Conservation (phyloP, 1,284 basidiomycete genomes). For the Porogramme epimiltina region DNA sequence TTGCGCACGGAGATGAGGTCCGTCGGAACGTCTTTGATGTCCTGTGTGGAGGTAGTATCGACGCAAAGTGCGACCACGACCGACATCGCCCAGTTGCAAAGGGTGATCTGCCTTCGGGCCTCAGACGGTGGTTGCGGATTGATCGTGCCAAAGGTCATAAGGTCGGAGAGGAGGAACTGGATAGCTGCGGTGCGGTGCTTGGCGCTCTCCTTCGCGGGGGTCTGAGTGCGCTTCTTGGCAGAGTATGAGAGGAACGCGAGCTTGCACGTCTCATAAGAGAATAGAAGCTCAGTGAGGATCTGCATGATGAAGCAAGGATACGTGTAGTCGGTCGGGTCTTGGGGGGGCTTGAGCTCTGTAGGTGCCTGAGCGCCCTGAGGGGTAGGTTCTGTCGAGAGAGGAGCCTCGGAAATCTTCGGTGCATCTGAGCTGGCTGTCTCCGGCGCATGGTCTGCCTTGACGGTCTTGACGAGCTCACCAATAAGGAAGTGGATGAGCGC, state of each 20-base stretch:
- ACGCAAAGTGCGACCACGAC: conserved; percentile 91
- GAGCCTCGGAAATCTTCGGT: conserved; percentile 6
- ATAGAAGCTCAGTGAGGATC: conserved; percentile 87
- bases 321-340: conserved; percentile 44
- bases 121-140: conserved; percentile 57
- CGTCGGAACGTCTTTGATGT: conserved; percentile 75
- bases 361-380: conserved; percentile 19
- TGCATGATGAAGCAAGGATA: conserved; percentile 92
- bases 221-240: conserved; percentile 64
- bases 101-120: conserved; percentile 57
- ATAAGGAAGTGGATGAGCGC: conserved; percentile 73
- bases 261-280: conserved; percentile 94
- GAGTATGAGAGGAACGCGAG: conserved; percentile 82
- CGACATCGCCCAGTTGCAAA: conserved; percentile 91
- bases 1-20: conserved; percentile 89
- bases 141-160: conserved; percentile 78
- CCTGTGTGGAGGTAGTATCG: conserved; percentile 68
- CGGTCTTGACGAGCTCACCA: conserved; percentile 66
- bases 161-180: conserved; percentile 76
- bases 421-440: conserved; percentile 7
- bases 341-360: conserved; percentile 7
- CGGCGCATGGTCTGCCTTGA: conserved; percentile 40
- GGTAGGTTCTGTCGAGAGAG: background rate
- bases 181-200: conserved; percentile 69
- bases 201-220: conserved; percentile 61